Base-by-base conservation (phyloP, 1,284 basidiomycete species). In the Fomitopsis palustris region DNA sequence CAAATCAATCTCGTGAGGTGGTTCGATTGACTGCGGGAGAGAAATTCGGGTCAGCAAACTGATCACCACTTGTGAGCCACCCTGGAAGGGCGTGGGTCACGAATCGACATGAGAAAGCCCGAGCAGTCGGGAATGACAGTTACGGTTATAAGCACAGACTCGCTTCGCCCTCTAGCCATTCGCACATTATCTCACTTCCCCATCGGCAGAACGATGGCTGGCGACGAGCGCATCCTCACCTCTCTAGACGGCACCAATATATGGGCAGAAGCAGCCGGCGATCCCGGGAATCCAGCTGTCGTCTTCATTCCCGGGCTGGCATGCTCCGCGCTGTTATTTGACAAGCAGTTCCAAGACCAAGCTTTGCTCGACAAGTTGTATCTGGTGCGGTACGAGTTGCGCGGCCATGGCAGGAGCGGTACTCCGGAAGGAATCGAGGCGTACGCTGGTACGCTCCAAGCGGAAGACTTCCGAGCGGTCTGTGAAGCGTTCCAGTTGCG, bases 221-320 rank as follows among this genome's bases (percentile, higher is more conserved):
- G n/a, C n/a, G n/a, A n/a, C n/a, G n/a, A n/a, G n/a, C n/a, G n/a
- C n/a, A 59, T 61, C 43, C 60, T 69, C 45, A 63, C 58, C 35
- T 70, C 71, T 27, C 59, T 66, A n/a, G 71, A 72, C 59, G 70
- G 71, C 16, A 69, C 69, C 25, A 57, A 54, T 42, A 62, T 72
- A 49, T 71, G 64, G 68, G 74, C 77, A 39, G 74, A 79, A 57
- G 77, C 76, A 16, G 60, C 69, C 14, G 78, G 78, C 12, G 69
- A 77, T 61, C 66, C 70, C 9, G 65, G 67, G 27, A 76, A 76
- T 54, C 76, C 74, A 7, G 64, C 73, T 4, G 61, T 80, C 41
- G 71, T 80, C 41, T 76, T 80, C 64, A 72, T 80, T 31, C 78
- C 78, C 62, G 78, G 77, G 7, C 71, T 76, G 58, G 69, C 71